A percentile compares a stretch with the other conserved stretches of the same genome.
Evolutionary conservation across 768 basidiomycete species (phyloP).

Genomic region (Lactifluus echinatus): DNA sequence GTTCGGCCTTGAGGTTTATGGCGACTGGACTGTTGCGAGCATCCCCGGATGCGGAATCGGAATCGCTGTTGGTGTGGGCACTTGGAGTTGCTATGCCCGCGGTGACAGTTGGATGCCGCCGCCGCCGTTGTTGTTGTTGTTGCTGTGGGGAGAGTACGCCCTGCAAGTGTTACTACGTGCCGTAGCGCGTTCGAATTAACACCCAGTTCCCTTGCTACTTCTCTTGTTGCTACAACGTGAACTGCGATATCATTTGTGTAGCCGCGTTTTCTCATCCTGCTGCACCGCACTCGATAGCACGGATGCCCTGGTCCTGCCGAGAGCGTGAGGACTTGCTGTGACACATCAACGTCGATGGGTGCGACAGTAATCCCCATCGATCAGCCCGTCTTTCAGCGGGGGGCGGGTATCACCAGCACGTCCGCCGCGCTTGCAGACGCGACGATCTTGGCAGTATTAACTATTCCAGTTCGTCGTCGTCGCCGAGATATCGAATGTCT

Average conservation of each 20-base stretch:
- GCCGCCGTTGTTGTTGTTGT: neutral
- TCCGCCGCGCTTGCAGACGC: too few relatives aligned
- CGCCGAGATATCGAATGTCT: too few relatives aligned
- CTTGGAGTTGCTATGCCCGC: neutral
- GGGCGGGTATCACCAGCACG: too few relatives aligned
- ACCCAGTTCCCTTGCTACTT: neutral
- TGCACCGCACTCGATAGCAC: neutral
- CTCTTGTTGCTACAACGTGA: neutral
- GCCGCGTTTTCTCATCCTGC: neutral
- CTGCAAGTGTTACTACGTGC: neutral
- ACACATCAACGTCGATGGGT: conserved; percentile 5
- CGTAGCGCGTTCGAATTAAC: neutral
- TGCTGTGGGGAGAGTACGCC: neutral
- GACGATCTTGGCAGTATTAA: too few relatives aligned
- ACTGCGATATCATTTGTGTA: neutral
- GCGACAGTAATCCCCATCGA: neutral
- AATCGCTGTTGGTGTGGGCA: neutral
- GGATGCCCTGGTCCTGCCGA: neutral
- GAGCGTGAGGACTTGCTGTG: conserved; percentile 4
- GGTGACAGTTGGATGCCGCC: neutral
- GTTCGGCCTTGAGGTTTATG: neutral
- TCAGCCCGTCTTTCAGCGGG: neutral
- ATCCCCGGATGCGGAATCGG: neutral
- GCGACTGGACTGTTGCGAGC: neutral
- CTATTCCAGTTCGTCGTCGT: too few relatives aligned